Evolutionary conservation across 495 filamentous ascomycete species (phyloP), one percentile per base, ranked within the genome.

Genomic region (Glarea lozoyensis): DNA sequence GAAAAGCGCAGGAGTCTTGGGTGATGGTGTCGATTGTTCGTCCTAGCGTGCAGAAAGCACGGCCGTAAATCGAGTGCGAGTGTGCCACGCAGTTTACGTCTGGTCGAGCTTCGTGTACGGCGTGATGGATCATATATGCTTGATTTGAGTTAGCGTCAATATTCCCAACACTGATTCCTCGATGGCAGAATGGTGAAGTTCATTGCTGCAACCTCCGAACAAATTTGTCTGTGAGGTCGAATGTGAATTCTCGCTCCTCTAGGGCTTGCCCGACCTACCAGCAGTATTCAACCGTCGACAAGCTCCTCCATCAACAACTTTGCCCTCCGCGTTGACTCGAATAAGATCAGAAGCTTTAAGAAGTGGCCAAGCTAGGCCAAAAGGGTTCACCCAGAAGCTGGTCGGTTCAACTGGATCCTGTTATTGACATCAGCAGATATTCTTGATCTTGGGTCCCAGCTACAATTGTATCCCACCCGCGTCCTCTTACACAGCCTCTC

Each of bases 381-480:
- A 84, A 0, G 85, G 85, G 47, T 88, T 88, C 16, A 88, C 84
- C 84, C 82, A 88, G 66, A 88, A 88, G 2, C 71, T 75, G 5
- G 57, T 54, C 0, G 79, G 76, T 25, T 84, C 77, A 10, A 86
- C 72, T 9, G 83, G 82, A 54, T 86, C 83, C 61, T 68, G 43
- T 29, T 29, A 7, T 29, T 29, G 41, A 50, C n/a, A 7, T 29
- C 25, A n/a, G 7, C 7, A 29, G 7, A 29, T 29, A 29, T 29
- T 7, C n/a, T 7, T 29, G 12, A 34, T 11, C 31, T 34, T 34
- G 17, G 17, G 5, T 13, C 31, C 31, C 31, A 34, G 17, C 7
- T 29, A 11, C 17, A 13, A 9, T 9, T 32, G 23, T 33, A 16
- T 20, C 19, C 23, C 13, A 17, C 33, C 36, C 37, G 33, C 2